Conservation (phyloP, 1,284 basidiomycete genomes). For the Takashimella tepidaria region DNA sequence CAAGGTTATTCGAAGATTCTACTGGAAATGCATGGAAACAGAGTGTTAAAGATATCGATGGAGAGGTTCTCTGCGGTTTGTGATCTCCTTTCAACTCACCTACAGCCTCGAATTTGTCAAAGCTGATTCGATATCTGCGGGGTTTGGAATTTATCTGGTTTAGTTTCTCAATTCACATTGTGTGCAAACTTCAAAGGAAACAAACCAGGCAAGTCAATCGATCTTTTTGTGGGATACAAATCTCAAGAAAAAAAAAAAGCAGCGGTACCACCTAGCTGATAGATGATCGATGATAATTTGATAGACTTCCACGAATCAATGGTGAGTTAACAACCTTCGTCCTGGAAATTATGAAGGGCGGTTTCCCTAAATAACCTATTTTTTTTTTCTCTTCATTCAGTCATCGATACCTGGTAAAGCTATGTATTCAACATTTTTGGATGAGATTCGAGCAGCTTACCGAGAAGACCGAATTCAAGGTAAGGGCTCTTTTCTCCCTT, state of each 20-base stretch:
- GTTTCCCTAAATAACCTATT: too few species aligned
- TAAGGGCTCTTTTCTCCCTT: constrained; percentile 31
- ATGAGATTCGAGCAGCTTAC: constrained; percentile 61
- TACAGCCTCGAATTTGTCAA: too few species aligned
- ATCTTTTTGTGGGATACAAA: too few species aligned
- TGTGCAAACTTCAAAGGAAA: constrained; percentile 83
- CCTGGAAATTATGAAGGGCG: too few species aligned
- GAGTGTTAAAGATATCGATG: constrained; percentile 74
- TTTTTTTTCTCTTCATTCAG: too few species aligned
- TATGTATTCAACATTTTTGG: constrained; percentile 67
- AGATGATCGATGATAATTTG: too few species aligned
- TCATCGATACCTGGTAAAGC: constrained; percentile 60
- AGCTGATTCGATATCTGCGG: too few species aligned
- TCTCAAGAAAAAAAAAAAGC: too few species aligned
- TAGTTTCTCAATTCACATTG: constrained; percentile 81
- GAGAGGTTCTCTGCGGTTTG: constrained; percentile 72
- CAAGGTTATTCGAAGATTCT: constrained; percentile 65
- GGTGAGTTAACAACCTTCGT: too few species aligned
- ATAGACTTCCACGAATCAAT: constrained; percentile 84
- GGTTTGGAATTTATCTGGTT: too few species aligned
- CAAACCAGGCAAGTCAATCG: constrained; percentile 56
- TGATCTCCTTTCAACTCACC: too few species aligned
- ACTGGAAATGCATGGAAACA: constrained; percentile 58
- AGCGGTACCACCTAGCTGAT: too few species aligned
- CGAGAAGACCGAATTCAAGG: constrained; percentile 71